These are phyloP conservation scores for Syzygium aqueum DNA, from an alignment of 345 rosid genomes.

Conservation along the genomic window DNA sequence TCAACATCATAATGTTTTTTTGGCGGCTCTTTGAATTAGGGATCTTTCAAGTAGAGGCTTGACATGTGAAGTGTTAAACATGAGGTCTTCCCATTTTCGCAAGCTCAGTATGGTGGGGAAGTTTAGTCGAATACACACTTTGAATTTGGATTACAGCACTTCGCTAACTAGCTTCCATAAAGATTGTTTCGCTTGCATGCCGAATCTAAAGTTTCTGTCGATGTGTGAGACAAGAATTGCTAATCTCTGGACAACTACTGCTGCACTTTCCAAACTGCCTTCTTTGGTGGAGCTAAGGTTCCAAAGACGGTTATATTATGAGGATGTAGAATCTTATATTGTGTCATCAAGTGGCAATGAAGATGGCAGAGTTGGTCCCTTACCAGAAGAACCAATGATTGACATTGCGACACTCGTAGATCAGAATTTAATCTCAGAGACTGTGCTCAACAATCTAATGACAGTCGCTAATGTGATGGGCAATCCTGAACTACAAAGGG, in stretches of 20 bases:
- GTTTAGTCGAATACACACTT: constrained; percentile 51
- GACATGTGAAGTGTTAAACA: constrained; percentile 56
- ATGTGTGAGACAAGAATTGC: constrained; percentile 76
- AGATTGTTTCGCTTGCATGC: constrained; percentile 78
- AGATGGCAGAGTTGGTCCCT: constrained; percentile 7
- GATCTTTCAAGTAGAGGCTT: constrained; percentile 60
- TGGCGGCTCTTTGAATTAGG: constrained; percentile 22
- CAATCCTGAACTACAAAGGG: constrained; percentile 19
- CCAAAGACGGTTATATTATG: constrained; percentile 60
- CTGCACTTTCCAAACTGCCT: constrained; percentile 70
- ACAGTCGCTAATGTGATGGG: constrained; percentile 8
- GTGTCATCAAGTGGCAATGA: constrained; percentile 19
- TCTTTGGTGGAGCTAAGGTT: constrained; percentile 63
- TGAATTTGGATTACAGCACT: constrained; percentile 67
- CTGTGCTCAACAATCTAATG: constrained; percentile 22
- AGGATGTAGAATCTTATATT: constrained; percentile 28
- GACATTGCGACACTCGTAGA: constrained; percentile 16
- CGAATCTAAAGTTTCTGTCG: constrained; percentile 62
- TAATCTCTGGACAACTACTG: constrained; percentile 77
- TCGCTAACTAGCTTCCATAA: constrained; percentile 58
- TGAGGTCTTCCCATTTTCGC: constrained; percentile 52
- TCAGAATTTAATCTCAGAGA: constrained; percentile 30
- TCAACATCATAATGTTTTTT: neutral
- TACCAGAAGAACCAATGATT: constrained; percentile 7
- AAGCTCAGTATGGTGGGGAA: constrained; percentile 83